Conservation (phyloP, 495 filamentous ascomycete genomes). For the Xylaria castorea region DNA sequence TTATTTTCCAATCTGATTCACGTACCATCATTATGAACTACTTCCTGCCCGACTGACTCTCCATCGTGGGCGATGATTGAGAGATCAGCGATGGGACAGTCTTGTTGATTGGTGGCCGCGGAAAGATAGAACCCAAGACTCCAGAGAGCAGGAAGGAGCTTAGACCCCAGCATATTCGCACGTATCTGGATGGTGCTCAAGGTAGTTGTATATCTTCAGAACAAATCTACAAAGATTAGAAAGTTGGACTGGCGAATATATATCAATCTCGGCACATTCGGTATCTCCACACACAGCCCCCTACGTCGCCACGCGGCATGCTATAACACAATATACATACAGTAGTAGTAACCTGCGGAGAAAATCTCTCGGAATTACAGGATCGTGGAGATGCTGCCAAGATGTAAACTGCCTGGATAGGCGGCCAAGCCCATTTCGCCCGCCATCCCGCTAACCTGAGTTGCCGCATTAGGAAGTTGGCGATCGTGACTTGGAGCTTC, state of each 20-base stretch:
- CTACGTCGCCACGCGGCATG: conserved; percentile 10
- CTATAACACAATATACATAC: background rate
- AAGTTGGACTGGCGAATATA: conserved; percentile 4
- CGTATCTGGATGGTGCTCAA: conserved; percentile 3
- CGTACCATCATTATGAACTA: conserved; percentile 41
- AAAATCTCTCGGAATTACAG: background rate
- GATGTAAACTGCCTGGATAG: conserved; percentile 11
- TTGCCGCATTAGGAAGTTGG: conserved; percentile 15
- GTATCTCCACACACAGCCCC: conserved; percentile 8
- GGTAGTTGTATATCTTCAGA: background rate
- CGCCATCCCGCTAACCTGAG: background rate
- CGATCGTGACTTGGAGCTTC: conserved; percentile 13
- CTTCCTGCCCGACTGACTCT: conserved; percentile 40
- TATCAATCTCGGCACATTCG: background rate
- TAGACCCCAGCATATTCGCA: conserved; percentile 29
- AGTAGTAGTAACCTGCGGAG: conserved; percentile 5
- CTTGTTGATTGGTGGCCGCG: conserved; percentile 19
- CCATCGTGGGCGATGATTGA: conserved; percentile 45
- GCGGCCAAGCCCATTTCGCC: conserved; percentile 15
- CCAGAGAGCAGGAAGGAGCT: conserved; percentile 33
- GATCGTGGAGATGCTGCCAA: conserved; percentile 5
- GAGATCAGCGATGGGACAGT: conserved; percentile 34
- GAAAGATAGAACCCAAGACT: conserved; percentile 27
- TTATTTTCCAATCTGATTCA: background rate
- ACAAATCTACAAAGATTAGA: background rate